Evolutionary conservation across 176 grass and related monocot genomes (phyloP), one percentile per base, ranked within the genome.

Genomic region (Cocos nucifera): DNA sequence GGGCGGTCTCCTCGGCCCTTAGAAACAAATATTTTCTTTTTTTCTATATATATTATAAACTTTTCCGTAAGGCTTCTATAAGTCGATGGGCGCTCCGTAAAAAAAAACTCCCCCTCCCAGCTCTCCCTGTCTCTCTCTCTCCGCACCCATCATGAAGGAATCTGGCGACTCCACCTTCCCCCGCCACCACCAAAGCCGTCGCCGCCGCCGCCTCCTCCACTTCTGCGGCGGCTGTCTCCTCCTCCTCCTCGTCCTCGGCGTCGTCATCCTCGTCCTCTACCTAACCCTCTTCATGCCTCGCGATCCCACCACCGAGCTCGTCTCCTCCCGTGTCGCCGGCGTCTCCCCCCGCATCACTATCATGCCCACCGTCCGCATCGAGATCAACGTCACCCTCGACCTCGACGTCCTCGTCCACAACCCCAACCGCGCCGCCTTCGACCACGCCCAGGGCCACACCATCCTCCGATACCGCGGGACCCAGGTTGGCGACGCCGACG

Each of bases 381-480:
- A 74, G 59, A 66, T 98, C 55, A 98, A 98, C 69, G 4, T 89
- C 30, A 98, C 87, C 32, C 73, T 98, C 48, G 49, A 44, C 62
- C 77, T 98, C 57, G 17, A 51, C 15, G 79, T 82, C 29, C 74
- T 78, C 49, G 79, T 98, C 15, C 52, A 74, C 62, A 98, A 98
- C 73, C 93, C 82, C 27, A 98, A 98, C 66, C 71, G 77, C 50
- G 82, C 67, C 19, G 49, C 67, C 65, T 98, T 98, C 84, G 54
- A 62, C 15, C 57, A 88, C 76, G 53, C 32, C 22, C 17, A 54
- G 6, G 76, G 81, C 21, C 17, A 57, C 26, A 59, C 84, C 26
- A 0, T 23, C 12, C 78, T 98, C 58, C 62, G 75, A 30, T 98
- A 98, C 79, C 81, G 73, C 58, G 70, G 79, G 25, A 57, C 76